Evolutionary conservation across 371 early-diverging fungal genomes (phyloP), one percentile per base, ranked within the genome.

Genomic region (Actinomucor elegans): DNA sequence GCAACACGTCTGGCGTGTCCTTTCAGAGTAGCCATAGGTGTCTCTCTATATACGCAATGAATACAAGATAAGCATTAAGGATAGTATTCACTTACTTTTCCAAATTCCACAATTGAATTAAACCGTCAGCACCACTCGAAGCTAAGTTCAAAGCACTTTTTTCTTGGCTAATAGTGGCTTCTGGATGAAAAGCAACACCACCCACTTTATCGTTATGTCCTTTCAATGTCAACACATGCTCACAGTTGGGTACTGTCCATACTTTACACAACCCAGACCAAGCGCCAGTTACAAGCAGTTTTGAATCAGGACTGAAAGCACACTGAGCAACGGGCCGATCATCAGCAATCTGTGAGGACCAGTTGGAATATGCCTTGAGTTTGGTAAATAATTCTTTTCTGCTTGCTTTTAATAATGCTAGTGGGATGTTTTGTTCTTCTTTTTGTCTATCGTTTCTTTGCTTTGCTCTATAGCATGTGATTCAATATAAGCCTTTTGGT

Each of bases 151-250:
- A 77, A 0, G 74, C 79, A 15, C 65, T 69, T 12, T 76, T 67
- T n/a, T 79, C 77, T 51, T 85, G 80, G 2, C 68, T 59, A 11
- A 89, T 49, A 0, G 92, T 92, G 7, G 94, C 70, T 28, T 86
- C 71, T 2, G 98, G 98, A 59, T 95, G 95, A 66, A 92, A 96
- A 0, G 86, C 92, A 36, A 96, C 56, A 24, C 94, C 94, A 17
- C 93, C 91, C 24, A 97, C 84, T 46, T 93, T 86, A 55, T 95
- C 96, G 2, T 79, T 84, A 54, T 98, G 97, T 0, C 94, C 93
- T 73, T 59, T 57, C 37, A 87, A 74, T 8, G 85, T 81, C 43
- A 72, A 66, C 3, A 84, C 50, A 6, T 48, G 64, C n/a, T 85
- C 81, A 47, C 85, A 90, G 12, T 80, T 71, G 1, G 95, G 93